phyloP scores from a whole-genome alignment of 1,139 yeast species.

The Protomyces gravidus region DNA sequence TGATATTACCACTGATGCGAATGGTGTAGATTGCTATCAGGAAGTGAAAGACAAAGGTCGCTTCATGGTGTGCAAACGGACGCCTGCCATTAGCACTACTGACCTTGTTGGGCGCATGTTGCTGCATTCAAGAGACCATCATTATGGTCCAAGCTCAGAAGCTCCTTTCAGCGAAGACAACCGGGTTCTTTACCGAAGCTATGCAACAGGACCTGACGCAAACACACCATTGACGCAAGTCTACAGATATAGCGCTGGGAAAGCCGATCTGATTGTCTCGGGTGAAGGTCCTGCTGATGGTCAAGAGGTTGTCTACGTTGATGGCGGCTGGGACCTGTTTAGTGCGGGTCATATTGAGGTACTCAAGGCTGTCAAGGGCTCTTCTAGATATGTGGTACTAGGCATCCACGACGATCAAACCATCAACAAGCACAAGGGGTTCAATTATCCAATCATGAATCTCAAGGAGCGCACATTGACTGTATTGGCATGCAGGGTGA shows the following conservation, averaged over 20 bases:
- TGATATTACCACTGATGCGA: conserved; percentile 92
- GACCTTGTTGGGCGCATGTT: conserved; percentile 92
- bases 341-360: conserved; percentile 89
- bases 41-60: conserved; percentile 54
- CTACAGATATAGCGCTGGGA: conserved; percentile 28
- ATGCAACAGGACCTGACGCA: conserved; percentile 37
- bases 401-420: conserved; percentile 62
- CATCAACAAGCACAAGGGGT: conserved; percentile 58
- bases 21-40: conserved; percentile 89
- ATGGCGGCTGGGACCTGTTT: conserved; percentile 87
- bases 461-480: conserved; percentile 78
- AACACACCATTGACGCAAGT: conserved; percentile 12
- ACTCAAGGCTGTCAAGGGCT: conserved; percentile 48
- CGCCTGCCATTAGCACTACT: conserved; percentile 91
- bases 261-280: conserved; percentile 37
- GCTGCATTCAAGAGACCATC: conserved; percentile 57
- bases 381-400: conserved; percentile 52
- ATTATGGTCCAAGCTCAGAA: conserved; percentile 37
- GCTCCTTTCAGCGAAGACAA: conserved; percentile 6
- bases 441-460: conserved; percentile 81
- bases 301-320: conserved; percentile 50
- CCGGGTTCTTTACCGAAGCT: conserved; percentile 21
- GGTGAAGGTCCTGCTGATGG: conserved; percentile 26
- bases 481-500: conserved; percentile 67
- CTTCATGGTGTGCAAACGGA: conserved; percentile 82